These are phyloP conservation scores for Diaporthe sp. DNA, from an alignment of 2,329 filamentous ascomycete species.

Conservation along the genomic window DNA sequence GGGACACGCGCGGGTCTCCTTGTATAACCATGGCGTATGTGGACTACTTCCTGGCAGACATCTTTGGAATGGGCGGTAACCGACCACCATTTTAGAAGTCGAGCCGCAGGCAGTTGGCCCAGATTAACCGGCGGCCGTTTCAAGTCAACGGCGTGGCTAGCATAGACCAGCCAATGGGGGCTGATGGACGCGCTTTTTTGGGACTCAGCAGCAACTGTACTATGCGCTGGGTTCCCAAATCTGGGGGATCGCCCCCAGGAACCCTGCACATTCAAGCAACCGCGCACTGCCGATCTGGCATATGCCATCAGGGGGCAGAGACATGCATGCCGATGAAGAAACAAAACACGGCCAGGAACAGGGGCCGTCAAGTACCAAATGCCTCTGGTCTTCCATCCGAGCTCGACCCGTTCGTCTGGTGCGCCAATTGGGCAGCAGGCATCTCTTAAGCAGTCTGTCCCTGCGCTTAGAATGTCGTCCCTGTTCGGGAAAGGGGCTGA, in stretches of 20 bases:
- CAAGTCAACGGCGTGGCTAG: conserved; percentile 33
- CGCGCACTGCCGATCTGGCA: conserved; percentile 33
- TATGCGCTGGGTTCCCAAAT: conserved; percentile 10
- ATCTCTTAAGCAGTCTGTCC: conserved; percentile 18
- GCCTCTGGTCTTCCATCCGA: neutral
- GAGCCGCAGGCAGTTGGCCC: conserved; percentile 23
- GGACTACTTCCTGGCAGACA: neutral
- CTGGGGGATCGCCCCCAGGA: conserved; percentile 11
- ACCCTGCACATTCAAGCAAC: conserved; percentile 35
- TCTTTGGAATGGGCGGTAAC: neutral
- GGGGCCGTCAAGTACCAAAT: neutral
- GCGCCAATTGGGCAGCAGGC: conserved; percentile 9
- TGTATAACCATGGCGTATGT: neutral
- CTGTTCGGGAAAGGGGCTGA: conserved; percentile 1
- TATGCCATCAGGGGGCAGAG: conserved; percentile 29
- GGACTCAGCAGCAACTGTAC: conserved; percentile 3
- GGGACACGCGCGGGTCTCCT: neutral
- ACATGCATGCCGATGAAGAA: conserved; percentile 32
- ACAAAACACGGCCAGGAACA: conserved; percentile 38
- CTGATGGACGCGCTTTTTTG: conserved; percentile 24
- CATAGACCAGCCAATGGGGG: conserved; percentile 28
- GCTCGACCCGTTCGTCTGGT: neutral
- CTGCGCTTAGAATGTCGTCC: conserved; percentile 1
- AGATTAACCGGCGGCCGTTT: conserved; percentile 33
- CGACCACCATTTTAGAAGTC: neutral